Evolutionary conservation across 1,284 basidiomycete genomes (phyloP).

Genomic region (Apiotrichum gamsii): DNA sequence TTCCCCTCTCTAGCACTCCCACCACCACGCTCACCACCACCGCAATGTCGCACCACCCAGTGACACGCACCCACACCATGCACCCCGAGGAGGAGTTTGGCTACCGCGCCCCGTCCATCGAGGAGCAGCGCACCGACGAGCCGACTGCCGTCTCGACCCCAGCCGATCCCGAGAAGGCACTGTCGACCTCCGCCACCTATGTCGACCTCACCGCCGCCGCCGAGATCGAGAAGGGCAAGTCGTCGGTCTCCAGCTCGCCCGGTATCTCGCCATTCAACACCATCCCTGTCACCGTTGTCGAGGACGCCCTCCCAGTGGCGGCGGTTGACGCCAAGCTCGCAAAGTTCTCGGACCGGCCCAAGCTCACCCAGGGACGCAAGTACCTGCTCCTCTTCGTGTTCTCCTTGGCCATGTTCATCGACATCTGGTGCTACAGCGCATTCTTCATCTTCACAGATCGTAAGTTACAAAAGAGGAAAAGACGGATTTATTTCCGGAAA

Average conservation of each 20-base stretch:
- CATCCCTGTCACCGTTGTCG: too few relatives aligned
- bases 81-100: not conserved
- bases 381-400: slow-evolving; percentile 27
- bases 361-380: slow-evolving; percentile 17
- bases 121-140: too few relatives aligned
- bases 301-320: not conserved
- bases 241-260: not conserved
- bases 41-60: too few relatives aligned
- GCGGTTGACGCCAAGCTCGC: not conserved
- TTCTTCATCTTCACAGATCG: slow-evolving; percentile 13
- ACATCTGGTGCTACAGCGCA: slow-evolving; percentile 24
- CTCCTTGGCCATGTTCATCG: slow-evolving; percentile 29
- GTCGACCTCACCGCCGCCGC: not conserved
- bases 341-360: not conserved
- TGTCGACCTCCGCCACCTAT: not conserved
- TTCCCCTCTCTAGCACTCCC: too few relatives aligned
- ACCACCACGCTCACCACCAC: too few relatives aligned
- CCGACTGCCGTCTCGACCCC: not conserved
- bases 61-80: too few relatives aligned
- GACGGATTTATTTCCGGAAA: too few relatives aligned
- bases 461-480: too few relatives aligned
- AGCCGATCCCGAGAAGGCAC: not conserved
- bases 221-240: not conserved
- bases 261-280: not conserved
- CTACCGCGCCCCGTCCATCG: not conserved